These are phyloP conservation scores for Neurospora africana DNA, from an alignment of 495 filamentous ascomycete species.

Conservation along the genomic window DNA sequence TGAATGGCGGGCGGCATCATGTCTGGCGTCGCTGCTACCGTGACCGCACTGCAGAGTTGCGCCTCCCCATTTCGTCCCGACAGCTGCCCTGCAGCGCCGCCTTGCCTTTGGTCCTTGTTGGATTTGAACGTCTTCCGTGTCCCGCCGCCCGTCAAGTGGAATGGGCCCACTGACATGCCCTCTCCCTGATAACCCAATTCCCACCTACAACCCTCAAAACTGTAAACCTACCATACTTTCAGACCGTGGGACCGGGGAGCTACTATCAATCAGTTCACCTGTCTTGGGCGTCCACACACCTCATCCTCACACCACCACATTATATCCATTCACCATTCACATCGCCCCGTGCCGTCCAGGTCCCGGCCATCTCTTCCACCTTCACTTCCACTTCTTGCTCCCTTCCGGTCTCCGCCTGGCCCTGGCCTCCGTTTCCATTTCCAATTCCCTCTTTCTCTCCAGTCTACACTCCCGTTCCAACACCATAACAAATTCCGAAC, in stretches of 20 bases:
- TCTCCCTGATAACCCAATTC: neutral
- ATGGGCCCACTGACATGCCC: neutral
- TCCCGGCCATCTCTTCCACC: slow-evolving; percentile 7
- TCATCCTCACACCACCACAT: slow-evolving; percentile 16
- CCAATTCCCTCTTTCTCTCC: slow-evolving; percentile 5
- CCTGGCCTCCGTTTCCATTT: slow-evolving; percentile 2
- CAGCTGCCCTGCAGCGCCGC: slow-evolving; percentile 19
- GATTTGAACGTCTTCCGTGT: slow-evolving; percentile 22
- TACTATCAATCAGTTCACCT: neutral
- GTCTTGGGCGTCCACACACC: neutral
- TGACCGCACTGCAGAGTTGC: slow-evolving; percentile 4
- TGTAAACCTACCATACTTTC: neutral
- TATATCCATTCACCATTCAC: slow-evolving; percentile 7
- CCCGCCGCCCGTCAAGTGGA: slow-evolving; percentile 7
- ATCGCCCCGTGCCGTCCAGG: slow-evolving; percentile 16
- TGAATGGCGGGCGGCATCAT: neutral
- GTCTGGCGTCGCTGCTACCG: neutral
- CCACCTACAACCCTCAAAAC: neutral
- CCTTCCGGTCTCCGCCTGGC: neutral
- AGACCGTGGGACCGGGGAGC: neutral
- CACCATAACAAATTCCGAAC: neutral
- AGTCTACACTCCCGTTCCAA: neutral
- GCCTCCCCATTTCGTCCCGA: slow-evolving; percentile 20
- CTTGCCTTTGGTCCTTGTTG: slow-evolving; percentile 8
- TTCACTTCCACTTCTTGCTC: slow-evolving; percentile 5